Conservation (phyloP, 805 yeast species). For the Maudiozyma turicensis region DNA sequence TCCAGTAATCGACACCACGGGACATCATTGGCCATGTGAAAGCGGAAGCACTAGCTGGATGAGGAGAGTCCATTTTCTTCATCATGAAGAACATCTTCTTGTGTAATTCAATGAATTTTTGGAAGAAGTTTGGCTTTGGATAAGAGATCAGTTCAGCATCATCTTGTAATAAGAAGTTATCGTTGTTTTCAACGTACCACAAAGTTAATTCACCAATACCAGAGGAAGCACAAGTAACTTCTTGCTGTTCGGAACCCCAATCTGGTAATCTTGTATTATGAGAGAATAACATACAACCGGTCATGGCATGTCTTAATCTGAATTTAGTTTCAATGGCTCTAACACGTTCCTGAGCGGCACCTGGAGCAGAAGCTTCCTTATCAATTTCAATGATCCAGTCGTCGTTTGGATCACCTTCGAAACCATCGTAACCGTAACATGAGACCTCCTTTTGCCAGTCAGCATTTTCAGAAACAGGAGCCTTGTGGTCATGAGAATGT, state of each 20-base stretch:
- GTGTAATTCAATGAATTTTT: constrained; percentile 58
- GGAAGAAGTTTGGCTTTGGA: constrained; percentile 41
- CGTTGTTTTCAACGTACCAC: constrained; percentile 71
- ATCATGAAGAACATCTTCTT: constrained; percentile 66
- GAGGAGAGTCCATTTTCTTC: constrained; percentile 55
- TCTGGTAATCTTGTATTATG: constrained; percentile 63
- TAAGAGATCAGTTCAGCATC: constrained; percentile 46
- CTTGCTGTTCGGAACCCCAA: constrained; percentile 80
- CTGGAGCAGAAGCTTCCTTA: constrained; percentile 38
- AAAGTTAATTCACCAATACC: constrained; percentile 52
- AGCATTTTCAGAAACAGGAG: constrained; percentile 56
- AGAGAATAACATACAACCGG: constrained; percentile 68
- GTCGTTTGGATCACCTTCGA: constrained; percentile 77
- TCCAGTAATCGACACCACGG: constrained; percentile 79
- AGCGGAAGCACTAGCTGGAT: constrained; percentile 63
- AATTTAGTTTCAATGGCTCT: constrained; percentile 63
- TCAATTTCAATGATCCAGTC: constrained; percentile 74
- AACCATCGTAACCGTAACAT: constrained; percentile 67
- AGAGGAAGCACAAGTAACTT: constrained; percentile 69
- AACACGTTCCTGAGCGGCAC: constrained; percentile 45
- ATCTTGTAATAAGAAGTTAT: constrained; percentile 36
- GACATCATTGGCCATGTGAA: constrained; percentile 61
- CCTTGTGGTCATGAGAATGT: constrained; percentile 81
- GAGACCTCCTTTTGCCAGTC: constrained; percentile 85
- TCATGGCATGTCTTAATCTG: constrained; percentile 70